Evolutionary conservation across 768 basidiomycete genomes (phyloP).

Genomic region (Podaxis sp.): DNA sequence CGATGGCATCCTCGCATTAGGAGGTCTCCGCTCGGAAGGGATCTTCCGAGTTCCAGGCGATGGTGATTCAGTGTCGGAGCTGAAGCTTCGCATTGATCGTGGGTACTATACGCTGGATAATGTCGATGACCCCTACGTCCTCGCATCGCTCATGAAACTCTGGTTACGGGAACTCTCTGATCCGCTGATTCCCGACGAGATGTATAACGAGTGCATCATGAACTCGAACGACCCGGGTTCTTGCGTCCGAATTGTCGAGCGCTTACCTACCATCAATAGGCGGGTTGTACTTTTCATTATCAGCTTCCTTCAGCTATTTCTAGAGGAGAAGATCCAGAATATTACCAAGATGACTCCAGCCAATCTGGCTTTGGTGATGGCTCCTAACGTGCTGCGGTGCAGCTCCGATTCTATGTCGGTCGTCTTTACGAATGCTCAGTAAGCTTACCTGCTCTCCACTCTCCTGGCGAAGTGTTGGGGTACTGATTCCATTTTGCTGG

Average conservation of each 20-base stretch:
- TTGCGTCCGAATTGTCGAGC: conserved; percentile 69
- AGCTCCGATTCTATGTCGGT: conserved; percentile 83
- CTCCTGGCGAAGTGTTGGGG: not conserved
- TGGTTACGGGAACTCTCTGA: conserved; percentile 92
- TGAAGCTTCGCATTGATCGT: conserved; percentile 86
- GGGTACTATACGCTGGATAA: conserved; percentile 89
- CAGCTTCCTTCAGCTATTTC: conserved; percentile 87
- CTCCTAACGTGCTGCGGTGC: conserved; percentile 85
- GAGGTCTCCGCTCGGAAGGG: conserved; percentile 81
- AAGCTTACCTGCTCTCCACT: conserved; percentile 27
- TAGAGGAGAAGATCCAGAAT: conserved; percentile 68
- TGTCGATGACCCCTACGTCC: conserved; percentile 87
- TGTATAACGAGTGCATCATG: conserved; percentile 88
- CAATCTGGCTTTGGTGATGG: conserved; percentile 88
- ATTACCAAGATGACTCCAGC: conserved; percentile 87
- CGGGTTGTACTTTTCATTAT: conserved; percentile 84
- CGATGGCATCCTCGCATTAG: conserved; percentile 85
- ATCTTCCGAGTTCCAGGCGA: conserved; percentile 95
- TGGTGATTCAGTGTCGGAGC: conserved; percentile 78
- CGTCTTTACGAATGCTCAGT: conserved; percentile 92
- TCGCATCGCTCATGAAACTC: conserved; percentile 86
- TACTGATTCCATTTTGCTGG: conserved; percentile 11
- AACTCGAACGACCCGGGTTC: conserved; percentile 61
- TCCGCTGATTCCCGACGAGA: conserved; percentile 85
- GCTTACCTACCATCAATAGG: conserved; percentile 81